A percentile compares a stretch with the other conserved stretches of the same genome.
phyloP scores from a whole-genome alignment of 257 asterid species.

The Nicotiana paniculata region DNA sequence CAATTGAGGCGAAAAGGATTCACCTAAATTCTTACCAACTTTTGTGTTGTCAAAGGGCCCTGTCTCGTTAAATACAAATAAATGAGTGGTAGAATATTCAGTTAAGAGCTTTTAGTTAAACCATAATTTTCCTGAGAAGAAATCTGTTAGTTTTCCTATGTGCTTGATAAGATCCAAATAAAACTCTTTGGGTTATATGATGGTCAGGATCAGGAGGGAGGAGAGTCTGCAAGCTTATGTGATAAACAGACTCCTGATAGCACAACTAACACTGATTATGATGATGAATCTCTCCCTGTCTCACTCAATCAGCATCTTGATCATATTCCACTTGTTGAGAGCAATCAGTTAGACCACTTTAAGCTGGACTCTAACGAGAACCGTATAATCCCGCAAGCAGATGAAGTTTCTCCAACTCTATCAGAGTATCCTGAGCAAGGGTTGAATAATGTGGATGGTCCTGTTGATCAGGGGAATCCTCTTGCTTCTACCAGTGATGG shows the following conservation, averaged over 20 bases:
- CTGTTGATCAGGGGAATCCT: constrained; percentile 33
- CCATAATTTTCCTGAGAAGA: background rate
- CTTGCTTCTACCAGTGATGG: constrained; percentile 37
- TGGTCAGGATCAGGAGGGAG: constrained; percentile 33
- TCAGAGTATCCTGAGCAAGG: constrained; percentile 35
- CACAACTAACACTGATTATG: constrained; percentile 24
- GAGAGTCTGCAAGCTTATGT: constrained; percentile 18
- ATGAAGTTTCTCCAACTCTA: constrained; percentile 31
- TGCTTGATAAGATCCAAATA: background rate
- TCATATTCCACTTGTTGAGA: constrained; percentile 26
- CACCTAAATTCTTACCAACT: background rate
- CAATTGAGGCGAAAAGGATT: background rate
- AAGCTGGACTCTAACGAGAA: constrained; percentile 35
- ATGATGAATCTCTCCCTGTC: constrained; percentile 31
- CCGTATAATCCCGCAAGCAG: constrained; percentile 27
- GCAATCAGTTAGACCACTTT: constrained; percentile 34
- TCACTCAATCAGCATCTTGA: constrained; percentile 35
- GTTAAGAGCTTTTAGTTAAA: background rate
- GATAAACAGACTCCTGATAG: constrained; percentile 21
- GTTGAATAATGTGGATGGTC: constrained; percentile 33
- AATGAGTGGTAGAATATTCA: background rate
- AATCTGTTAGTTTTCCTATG: background rate
- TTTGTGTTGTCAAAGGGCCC: background rate
- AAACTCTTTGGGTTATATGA: constrained; percentile 11
- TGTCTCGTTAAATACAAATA: background rate